Evolutionary conservation across 208 protist species (phyloP).

Genomic region (Acanthamoeba lenticulata): DNA sequence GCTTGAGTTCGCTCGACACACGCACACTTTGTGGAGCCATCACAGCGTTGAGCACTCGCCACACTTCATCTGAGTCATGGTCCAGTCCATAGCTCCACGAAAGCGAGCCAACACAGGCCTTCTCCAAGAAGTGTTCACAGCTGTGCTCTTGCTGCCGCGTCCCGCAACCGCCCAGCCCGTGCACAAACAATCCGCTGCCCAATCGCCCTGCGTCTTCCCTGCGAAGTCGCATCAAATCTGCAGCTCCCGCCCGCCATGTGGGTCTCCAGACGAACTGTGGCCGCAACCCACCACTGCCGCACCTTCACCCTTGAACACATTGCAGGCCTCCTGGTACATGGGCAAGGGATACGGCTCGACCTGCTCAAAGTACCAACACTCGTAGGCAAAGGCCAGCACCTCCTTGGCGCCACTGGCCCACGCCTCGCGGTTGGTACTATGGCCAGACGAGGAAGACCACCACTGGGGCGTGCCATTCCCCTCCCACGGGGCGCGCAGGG

Average conservation of each 20-base stretch:
- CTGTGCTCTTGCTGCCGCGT: background rate
- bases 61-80: background rate
- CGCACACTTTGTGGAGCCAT: background rate
- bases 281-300: background rate
- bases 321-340: background rate
- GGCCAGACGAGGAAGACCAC: no score
- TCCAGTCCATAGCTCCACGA: constrained; percentile 26
- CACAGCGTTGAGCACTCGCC: background rate
- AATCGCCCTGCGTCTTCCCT: background rate
- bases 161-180: background rate
- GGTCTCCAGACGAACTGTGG: background rate
- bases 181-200: background rate
- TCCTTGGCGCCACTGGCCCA: background rate
- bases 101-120: background rate
- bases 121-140: background rate
- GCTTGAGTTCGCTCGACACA: background rate
- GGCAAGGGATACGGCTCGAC: background rate
- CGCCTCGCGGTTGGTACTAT: background rate
- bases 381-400: constrained; percentile 7
- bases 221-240: background rate
- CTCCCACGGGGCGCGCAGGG: no score
- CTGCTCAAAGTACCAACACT: constrained; percentile 2
- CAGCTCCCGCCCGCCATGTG: no score
- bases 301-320: constrained; percentile 13
- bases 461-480: background rate